Evolutionary conservation across 1,284 basidiomycete species (phyloP).

Genomic region (Paramarasmius palmivorus): DNA sequence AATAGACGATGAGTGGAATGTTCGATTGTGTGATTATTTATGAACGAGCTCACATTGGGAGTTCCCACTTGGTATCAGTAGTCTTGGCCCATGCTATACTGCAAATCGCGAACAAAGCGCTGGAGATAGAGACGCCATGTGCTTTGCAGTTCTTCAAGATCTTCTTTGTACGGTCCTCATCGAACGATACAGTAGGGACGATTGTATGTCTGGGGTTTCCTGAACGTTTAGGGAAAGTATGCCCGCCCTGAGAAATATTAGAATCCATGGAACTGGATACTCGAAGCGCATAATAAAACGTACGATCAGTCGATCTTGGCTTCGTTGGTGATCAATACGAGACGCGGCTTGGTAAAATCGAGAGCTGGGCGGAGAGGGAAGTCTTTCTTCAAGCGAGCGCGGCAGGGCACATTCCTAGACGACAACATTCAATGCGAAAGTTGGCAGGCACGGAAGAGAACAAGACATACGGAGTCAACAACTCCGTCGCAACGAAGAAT

Average conservation of each 20-base stretch:
- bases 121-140: conserved; percentile 72
- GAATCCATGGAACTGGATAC: conserved; percentile 6
- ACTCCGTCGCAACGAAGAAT: conserved; percentile 31
- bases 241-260: conserved; percentile 53
- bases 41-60: conserved; percentile 50
- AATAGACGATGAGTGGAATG: conserved; percentile 3
- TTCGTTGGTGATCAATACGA: conserved; percentile 56
- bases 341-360: conserved; percentile 45
- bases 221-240: conserved; percentile 56
- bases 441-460: not conserved
- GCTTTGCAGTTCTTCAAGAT: conserved; percentile 69
- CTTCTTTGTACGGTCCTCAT: conserved; percentile 50
- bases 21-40: not conserved
- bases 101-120: conserved; percentile 73
- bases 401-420: conserved; percentile 43
- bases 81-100: conserved; percentile 71
- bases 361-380: conserved; percentile 36
- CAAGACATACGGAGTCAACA: not conserved
- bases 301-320: conserved; percentile 53
- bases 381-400: conserved; percentile 50
- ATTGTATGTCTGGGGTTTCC: conserved; percentile 56
- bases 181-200: conserved; percentile 63
- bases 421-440: not conserved
- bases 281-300: conserved; percentile 15
- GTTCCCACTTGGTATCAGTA: conserved; percentile 40